Evolutionary conservation across 805 yeast species (phyloP).

Genomic region (Yarrowia osloensis): DNA sequence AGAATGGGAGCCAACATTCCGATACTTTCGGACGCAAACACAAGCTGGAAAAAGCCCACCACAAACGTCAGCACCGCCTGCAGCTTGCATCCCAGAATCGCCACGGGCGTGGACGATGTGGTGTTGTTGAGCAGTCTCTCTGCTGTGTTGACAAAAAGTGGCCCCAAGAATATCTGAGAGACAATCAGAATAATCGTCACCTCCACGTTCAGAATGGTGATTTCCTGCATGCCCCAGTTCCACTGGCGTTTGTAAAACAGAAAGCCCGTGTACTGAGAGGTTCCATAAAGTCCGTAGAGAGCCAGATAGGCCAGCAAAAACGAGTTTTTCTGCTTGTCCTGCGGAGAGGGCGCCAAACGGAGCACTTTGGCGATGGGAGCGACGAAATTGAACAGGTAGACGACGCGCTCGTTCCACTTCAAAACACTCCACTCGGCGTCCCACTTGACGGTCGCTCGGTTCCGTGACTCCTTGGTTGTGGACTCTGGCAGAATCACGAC

Average conservation of each 20-base stretch:
- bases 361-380: background rate
- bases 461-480: background rate
- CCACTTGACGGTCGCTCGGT: conserved; percentile 19
- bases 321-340: background rate
- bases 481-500: conserved; percentile 11
- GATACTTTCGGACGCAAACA: background rate
- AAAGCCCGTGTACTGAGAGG: conserved; percentile 14
- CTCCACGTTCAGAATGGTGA: background rate
- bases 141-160: conserved; percentile 1
- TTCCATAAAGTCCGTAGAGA: background rate
- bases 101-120: conserved; percentile 15
- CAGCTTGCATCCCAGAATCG: conserved; percentile 16
- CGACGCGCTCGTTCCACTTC: background rate
- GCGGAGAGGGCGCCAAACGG: background rate
- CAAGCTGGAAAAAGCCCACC: background rate
- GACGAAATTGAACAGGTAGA: background rate
- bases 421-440: conserved; percentile 4
- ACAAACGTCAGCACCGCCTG: background rate
- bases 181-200: background rate
- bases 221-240: conserved; percentile 23
- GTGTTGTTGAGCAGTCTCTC: conserved; percentile 3
- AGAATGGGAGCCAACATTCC: background rate
- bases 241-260: conserved; percentile 18
- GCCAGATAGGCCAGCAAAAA: conserved; percentile 7
- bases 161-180: conserved; percentile 10